Conservation (phyloP, 2,329 filamentous ascomycete genomes). For the Cordyceps cateniannulata region DNA sequence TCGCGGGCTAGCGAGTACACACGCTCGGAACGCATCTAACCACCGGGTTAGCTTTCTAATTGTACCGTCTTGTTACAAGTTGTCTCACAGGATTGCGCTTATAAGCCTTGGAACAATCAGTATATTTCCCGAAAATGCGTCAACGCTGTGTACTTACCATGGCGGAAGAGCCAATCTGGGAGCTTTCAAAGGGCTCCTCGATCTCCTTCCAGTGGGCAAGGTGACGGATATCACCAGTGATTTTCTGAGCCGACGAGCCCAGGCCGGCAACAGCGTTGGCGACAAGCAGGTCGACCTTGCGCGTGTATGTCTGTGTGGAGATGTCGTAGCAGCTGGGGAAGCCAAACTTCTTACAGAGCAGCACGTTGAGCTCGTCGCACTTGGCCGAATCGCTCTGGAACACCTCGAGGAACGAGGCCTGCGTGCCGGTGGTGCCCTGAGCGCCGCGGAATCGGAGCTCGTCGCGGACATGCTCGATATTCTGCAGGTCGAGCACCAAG, state of each 20-base stretch:
- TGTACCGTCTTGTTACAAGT: slow-evolving; percentile 19
- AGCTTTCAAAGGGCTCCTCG: slow-evolving; percentile 76
- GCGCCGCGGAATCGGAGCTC: slow-evolving; percentile 71
- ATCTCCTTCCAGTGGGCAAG: slow-evolving; percentile 73
- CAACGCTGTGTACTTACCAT: slow-evolving; percentile 11
- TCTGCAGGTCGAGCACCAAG: slow-evolving; percentile 60
- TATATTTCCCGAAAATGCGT: background rate
- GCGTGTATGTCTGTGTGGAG: slow-evolving; percentile 63
- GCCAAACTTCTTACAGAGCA: slow-evolving; percentile 49
- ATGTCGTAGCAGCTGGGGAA: slow-evolving; percentile 46
- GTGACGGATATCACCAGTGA: slow-evolving; percentile 68
- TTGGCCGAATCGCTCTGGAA: slow-evolving; percentile 44
- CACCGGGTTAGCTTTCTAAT: slow-evolving; percentile 16
- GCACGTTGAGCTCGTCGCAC: slow-evolving; percentile 47
- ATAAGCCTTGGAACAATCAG: slow-evolving; percentile 26
- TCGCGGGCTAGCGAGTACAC: slow-evolving; percentile 41
- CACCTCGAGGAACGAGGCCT: slow-evolving; percentile 59
- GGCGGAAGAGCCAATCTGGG: slow-evolving; percentile 62
- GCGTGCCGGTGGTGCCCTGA: slow-evolving; percentile 63
- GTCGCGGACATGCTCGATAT: slow-evolving; percentile 61
- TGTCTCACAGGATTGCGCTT: slow-evolving; percentile 33
- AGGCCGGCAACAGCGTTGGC: slow-evolving; percentile 74
- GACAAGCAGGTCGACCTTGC: slow-evolving; percentile 78
- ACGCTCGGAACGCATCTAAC: slow-evolving; percentile 41
- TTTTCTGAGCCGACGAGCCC: slow-evolving; percentile 66